A percentile compares a stretch with the other conserved stretches of the same genome.
These are phyloP conservation scores for Cadophora sp. DNA, from an alignment of 2,329 filamentous ascomycete genomes.

Conservation along the genomic window DNA sequence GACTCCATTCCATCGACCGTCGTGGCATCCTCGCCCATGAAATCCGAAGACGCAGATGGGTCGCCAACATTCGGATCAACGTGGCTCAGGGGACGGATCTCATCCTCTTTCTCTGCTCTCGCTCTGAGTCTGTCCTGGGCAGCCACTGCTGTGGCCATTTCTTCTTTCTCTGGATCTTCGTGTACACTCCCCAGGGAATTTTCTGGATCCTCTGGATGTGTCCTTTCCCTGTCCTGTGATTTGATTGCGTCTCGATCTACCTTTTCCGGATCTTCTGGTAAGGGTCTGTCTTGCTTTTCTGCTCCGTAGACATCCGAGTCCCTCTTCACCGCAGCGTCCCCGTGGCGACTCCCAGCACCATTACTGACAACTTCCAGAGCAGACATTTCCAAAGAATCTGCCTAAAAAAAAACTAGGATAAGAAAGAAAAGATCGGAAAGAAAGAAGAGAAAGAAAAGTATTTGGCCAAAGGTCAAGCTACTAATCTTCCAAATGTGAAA, in stretches of 20 bases:
- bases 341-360: conserved; percentile 1
- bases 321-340: neutral
- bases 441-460: neutral
- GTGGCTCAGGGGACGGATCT: neutral
- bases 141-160: neutral
- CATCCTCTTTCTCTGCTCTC: conserved; percentile 14
- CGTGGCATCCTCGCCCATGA: conserved; percentile 6
- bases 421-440: neutral
- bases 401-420: neutral
- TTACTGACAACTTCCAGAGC: conserved; percentile 6
- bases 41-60: neutral
- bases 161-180: conserved; percentile 16
- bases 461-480: neutral
- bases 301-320: neutral
- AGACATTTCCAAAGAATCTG: conserved; percentile 9
- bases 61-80: neutral
- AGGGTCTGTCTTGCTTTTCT: conserved; percentile 1
- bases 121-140: conserved; percentile 1
- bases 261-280: neutral
- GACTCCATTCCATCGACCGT: conserved; percentile 12
- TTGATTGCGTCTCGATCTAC: neutral
- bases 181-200: neutral
- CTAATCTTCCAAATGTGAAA: neutral
- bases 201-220: neutral
- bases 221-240: neutral